Evolutionary conservation across 495 filamentous ascomycete species (phyloP), one percentile per base, ranked within the genome.

Genomic region (Tricharina praecox): DNA sequence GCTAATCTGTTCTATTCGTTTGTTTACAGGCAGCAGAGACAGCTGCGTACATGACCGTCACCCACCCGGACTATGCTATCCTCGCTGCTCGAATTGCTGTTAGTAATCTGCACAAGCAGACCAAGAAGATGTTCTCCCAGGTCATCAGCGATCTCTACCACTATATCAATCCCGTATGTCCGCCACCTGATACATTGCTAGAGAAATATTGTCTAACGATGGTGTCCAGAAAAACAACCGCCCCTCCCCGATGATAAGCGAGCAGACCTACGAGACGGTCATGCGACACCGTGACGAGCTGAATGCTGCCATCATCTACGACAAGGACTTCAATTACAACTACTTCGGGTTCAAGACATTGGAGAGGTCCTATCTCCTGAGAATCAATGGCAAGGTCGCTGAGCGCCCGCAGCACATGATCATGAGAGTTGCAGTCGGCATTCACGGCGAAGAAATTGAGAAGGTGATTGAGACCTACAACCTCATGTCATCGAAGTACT

Each of bases 341-440:
- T 97, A 85, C 70, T 97, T 97, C 50, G 90, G 90, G 48, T 97
- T 97, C 79, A 97, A 97, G 76, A 97, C 90, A 1, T 72, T 97
- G 33, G 90, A 97, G 71, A 79, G 90, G 42, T 96, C 90, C 61
- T 97, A 97, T 59, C 78, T 97, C 20, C 76, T 97, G 25, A 82
- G 86, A 47, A 78, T 93, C 48, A 72, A 94, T 54, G 87, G 85
- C 53, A 87, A 90, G 64, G 81, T 96, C 58, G 87, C 85, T 4
- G 90, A 97, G 71, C 76, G 90, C 53, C 90, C 90, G 39, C 90
- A 97, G 65, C 90, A 97, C 67, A 82, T 96, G 84, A 84, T 97
- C 60, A 97, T 97, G 90, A 84, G 90, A 68, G 90, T 97, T 33
- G 77, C 90, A 50, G 88, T 97, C 39, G 90, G 92, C 45, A 93